A percentile compares a stretch with the other conserved stretches of the same genome.
Evolutionary conservation across 805 yeast genomes (phyloP).

Genomic region (Hanseniaspora meyeri): DNA sequence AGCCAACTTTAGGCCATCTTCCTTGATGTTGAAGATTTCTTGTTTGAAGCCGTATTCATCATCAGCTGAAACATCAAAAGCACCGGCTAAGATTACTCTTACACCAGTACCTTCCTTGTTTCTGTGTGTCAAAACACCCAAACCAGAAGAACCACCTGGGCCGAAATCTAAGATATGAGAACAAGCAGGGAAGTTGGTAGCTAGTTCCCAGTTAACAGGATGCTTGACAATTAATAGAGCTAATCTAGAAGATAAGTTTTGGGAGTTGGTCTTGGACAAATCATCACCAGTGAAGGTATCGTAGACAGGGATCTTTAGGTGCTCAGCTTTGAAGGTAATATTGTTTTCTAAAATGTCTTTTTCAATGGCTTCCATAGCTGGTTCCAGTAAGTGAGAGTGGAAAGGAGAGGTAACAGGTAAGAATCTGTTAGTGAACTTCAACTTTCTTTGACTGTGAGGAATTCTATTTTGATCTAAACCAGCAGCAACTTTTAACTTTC

Average conservation of each 20-base stretch:
- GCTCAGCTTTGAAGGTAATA: conserved; percentile 42
- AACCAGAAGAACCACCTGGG: conserved; percentile 96
- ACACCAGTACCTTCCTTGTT: conserved; percentile 98
- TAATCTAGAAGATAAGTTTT: conserved; percentile 53
- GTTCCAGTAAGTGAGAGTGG: conserved; percentile 76
- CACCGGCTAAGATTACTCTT: conserved; percentile 87
- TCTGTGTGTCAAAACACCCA: conserved; percentile 91
- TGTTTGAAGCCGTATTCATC: conserved; percentile 93
- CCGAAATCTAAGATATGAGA: conserved; percentile 95
- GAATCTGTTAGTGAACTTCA: conserved; percentile 85
- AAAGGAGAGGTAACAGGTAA: conserved; percentile 93
- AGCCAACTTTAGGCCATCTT: conserved; percentile 60
- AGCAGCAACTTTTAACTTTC: conserved; percentile 88
- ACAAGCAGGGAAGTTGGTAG: conserved; percentile 58
- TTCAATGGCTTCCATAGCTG: conserved; percentile 55
- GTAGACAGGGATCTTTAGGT: conserved; percentile 71
- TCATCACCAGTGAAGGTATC: conserved; percentile 82
- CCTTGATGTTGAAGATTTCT: conserved; percentile 70
- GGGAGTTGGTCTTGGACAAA: conserved; percentile 40
- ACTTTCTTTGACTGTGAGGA: conserved; percentile 86
- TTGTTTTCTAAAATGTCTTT: conserved; percentile 51
- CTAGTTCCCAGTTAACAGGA: conserved; percentile 89
- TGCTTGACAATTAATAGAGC: conserved; percentile 73
- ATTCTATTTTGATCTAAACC: conserved; percentile 92
- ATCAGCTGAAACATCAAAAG: conserved; percentile 56